A percentile compares a stretch with the other conserved stretches of the same genome.
These are phyloP conservation scores for Barnettozyma hawaiiensis DNA, from an alignment of 1,139 yeast species.

Conservation along the genomic window DNA sequence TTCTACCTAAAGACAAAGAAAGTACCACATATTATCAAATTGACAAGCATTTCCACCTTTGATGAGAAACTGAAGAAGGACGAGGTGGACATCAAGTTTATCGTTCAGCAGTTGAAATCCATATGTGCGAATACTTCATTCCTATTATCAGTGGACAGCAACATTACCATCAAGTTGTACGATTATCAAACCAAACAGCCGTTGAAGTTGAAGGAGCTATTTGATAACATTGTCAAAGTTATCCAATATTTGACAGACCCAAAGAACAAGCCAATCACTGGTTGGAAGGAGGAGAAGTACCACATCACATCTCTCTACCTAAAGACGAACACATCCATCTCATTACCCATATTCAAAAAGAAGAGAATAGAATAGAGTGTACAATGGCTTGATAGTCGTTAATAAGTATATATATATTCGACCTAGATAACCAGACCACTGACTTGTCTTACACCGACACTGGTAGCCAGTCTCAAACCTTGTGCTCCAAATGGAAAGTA, in stretches of 20 bases:
- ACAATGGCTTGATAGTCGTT: no score
- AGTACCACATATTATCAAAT: constrained; percentile 59
- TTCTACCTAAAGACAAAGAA: constrained; percentile 55
- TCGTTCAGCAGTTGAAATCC: constrained; percentile 53
- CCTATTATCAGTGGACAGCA: constrained; percentile 51
- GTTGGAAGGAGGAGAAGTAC: constrained; percentile 40
- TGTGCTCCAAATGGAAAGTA: constrained; percentile 96
- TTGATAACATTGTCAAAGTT: constrained; percentile 52
- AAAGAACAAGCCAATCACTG: constrained; percentile 52
- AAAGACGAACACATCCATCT: constrained; percentile 58
- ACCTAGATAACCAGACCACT: constrained; percentile 42
- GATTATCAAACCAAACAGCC: constrained; percentile 32
- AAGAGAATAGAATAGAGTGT: not conserved
- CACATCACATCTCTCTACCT: constrained; percentile 46
- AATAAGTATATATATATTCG: no score
- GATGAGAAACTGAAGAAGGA: constrained; percentile 37
- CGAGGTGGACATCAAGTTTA: constrained; percentile 54
- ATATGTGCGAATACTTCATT: constrained; percentile 56
- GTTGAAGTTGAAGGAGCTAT: constrained; percentile 32
- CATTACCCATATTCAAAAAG: constrained; percentile 41
- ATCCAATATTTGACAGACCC: constrained; percentile 44
- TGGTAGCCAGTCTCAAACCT: constrained; percentile 75
- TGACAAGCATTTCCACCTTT: constrained; percentile 48
- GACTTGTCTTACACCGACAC: constrained; percentile 72
- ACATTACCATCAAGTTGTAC: constrained; percentile 37